Evolutionary conservation across 768 basidiomycete genomes (phyloP), one percentile per base, ranked within the genome.

Genomic region (Suillus hirtellus): DNA sequence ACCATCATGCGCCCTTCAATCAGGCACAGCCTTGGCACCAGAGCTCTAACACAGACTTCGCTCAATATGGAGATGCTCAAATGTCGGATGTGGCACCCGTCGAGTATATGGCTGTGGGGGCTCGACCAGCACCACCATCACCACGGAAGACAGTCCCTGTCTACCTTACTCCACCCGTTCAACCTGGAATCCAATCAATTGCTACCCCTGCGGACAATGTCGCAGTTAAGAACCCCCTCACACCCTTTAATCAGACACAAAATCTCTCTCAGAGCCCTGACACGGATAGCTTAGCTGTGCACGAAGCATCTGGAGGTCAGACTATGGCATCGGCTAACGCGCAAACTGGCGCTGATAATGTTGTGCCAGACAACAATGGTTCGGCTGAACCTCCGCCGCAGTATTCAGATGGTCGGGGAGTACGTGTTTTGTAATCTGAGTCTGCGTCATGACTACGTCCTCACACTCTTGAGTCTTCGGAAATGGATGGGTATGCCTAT

Each of bases 341-440:
- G 47, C 78, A 81, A 38, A 87, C 86, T 2, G 91, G 90, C 71
- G 82, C 81, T 9, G 89, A 89, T 60, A 89, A 90, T 68, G 75
- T 69, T 12, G 76, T 82, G 4, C 37, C 54, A 21, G 77, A 78
- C 61, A 80, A 76, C 31, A 75, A 82, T 15, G 88, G 80, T 4
- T 77, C 89, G n/a, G 80, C 90, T 6, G 90, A 92, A 74, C 80
- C 91, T 15, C 90, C 90, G 35, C 89, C 90, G 14, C 86, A 86
- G 71, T 92, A 92, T 69, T 80, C 80, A 31, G 87, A 85, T 63
- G 77, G 82, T 38, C 81, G 80, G n/a, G 69, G 69, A 52, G 61
- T 70, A 40, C 15, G 4, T 50, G 35, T 38, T 43, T 17, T 8
- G n/a, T 42, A 27, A 47, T 17, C 59, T 34, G 64, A 3, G 52